Evolutionary conservation across 2,329 filamentous ascomycete genomes (phyloP).

Genomic region (Alternaria gansuensis): DNA sequence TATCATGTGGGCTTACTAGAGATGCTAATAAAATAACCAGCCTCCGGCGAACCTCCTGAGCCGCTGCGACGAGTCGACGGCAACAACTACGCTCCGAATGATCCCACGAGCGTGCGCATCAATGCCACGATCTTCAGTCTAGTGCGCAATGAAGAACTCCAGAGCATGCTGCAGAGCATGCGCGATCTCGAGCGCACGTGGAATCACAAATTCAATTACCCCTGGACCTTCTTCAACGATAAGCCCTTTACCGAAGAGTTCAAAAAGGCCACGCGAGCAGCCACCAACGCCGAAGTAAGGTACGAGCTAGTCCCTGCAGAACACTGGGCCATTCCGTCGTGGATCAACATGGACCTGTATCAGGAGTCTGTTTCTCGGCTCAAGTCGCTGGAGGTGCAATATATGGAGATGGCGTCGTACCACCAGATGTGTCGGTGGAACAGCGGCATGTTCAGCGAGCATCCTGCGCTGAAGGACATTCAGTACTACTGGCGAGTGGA

Average conservation of each 20-base stretch:
- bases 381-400: conserved; percentile 86
- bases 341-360: conserved; percentile 91
- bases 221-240: conserved; percentile 99
- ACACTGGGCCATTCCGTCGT: conserved; percentile 90
- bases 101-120: conserved; percentile 80
- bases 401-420: conserved; percentile 87
- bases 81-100: conserved; percentile 79
- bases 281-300: conserved; percentile 85
- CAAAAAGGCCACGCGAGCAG: conserved; percentile 79
- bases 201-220: conserved; percentile 99
- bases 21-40: conserved; percentile 57
- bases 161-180: conserved; percentile 88
- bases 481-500: conserved; percentile 99
- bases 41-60: conserved; percentile 83
- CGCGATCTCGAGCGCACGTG: conserved; percentile 89
- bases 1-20: not conserved
- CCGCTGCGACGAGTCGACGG: conserved; percentile 73
- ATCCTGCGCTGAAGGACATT: conserved; percentile 81
- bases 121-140: conserved; percentile 92
- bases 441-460: conserved; percentile 96
- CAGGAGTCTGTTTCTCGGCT: conserved; percentile 84
- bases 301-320: conserved; percentile 93
- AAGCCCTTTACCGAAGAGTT: conserved; percentile 93
- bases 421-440: conserved; percentile 99
- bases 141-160: conserved; percentile 89